Evolutionary conservation across 2,329 filamentous ascomycete species (phyloP), one percentile per base, ranked within the genome.

Genomic region (Nemania sp.): DNA sequence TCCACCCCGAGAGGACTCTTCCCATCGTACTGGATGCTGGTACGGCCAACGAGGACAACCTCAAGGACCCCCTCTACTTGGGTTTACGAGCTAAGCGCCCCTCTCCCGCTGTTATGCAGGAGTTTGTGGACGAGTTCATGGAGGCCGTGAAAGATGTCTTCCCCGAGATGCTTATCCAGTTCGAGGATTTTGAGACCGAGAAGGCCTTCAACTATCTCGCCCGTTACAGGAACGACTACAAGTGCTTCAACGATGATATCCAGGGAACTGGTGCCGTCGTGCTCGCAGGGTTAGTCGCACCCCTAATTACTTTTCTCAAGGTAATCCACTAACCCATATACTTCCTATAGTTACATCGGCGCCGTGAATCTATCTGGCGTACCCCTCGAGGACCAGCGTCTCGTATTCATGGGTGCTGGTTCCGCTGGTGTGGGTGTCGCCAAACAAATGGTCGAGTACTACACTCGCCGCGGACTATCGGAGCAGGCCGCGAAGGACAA

Each of bases 81-180:
- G 96, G 96, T 76, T 92, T 94, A 75, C 90, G 94, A 76, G 88
- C 92, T 75, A 92, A 92, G 82, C 95, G 97, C 78, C 88, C 95
- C 62, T 86, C 91, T 7, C 83, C 91, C 22, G 87, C 91, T 61
- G 90, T 95, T 75, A 93, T 97, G 83, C 90, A 91, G 79, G 93
- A 93, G 72, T 98, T 98, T 82, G 89, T 98, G 85, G 96, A 98
- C 78, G 96, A 98, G 85, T 91, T 99, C 85, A 98, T 99, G 96
- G 88, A 89, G 76, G 95, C 96, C 65, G 88, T 93, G 69, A 92
- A 91, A 65, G 93, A 97, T 35, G 87, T 90, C 32, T 89, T 83
- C 80, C 88, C 87, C 29, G 82, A 86, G 15, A 90, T 87, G 88
- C 81, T 91, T 53, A 93, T 98, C 70, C 96, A 98, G 80, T 98